Evolutionary conservation across 768 basidiomycete species (phyloP), one percentile per base, ranked within the genome.

Genomic region (Suillus cothurnatus): DNA sequence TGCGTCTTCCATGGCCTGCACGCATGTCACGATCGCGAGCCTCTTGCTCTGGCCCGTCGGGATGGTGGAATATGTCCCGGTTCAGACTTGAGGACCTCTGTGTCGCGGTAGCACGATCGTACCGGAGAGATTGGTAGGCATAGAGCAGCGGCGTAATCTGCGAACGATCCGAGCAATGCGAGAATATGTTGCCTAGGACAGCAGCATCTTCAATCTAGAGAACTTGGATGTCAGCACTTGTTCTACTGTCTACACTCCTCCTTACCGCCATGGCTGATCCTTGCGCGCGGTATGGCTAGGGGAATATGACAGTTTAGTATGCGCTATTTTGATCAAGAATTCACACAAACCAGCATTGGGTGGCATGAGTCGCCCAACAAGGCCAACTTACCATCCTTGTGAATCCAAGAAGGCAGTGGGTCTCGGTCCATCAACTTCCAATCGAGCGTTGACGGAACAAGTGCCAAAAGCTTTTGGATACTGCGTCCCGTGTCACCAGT

Each of bases 311-410:
- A 60, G n/a, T 17, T 36, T 28, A 34, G 7, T 32, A 45, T 43
- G 19, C 1, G 28, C 56, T n/a, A 19, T 7, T 50, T 31, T 1
- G 0, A 38, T 11, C n/a, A 12, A 7, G 39, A 59, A 59, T 41
- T 43, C 28, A 28, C 58, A 34, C 77, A 55, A 57, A 78, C 76
- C 41, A 86, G 76, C 84, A 86, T 87, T 2, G 86, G 82, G 71
- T 87, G 86, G 56, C 85, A 85, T 0, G 85, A 79, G 68, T 87
- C 86, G 2, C 86, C 86, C 0, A 87, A 74, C 19, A 87, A 71
- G 5, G 74, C 80, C 2, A 86, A 75, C 31, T 73, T 81, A 3
- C 80, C 81, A 21, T 74, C 73, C 41, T 68, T 67, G 71, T 87
- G 83, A 9, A 86, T 65, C 86, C 85, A 87, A 0, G 79, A 81